Percentiles rank a stretch among this genome's conserved stretches.
Conservation (phyloP, 2,329 filamentous ascomycete species). For the Fusarium humuli region DNA sequence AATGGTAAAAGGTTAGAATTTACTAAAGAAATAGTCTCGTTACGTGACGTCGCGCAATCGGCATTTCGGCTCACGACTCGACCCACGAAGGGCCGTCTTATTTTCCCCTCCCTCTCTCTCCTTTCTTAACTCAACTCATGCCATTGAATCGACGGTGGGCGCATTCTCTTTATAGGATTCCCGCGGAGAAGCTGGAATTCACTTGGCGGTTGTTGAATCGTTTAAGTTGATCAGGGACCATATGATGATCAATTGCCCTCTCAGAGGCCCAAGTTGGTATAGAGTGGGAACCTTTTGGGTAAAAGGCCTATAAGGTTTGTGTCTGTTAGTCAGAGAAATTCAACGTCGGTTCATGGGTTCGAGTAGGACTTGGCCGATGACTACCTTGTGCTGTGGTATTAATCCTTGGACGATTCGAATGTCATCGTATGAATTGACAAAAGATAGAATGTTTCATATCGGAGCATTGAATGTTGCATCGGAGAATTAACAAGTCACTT, state of each 20-base stretch:
- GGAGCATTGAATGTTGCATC: background rate
- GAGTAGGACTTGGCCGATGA: background rate
- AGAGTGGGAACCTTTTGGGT: background rate
- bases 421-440: background rate
- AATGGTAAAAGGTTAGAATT: background rate
- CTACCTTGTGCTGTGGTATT: background rate
- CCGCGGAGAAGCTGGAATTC: constrained; percentile 21
- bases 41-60: constrained; percentile 24
- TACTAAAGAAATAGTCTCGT: background rate
- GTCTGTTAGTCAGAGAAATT: constrained; percentile 23
- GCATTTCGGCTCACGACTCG: constrained; percentile 15
- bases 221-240: constrained; percentile 3
- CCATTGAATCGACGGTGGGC: background rate
- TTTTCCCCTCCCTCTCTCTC: background rate
- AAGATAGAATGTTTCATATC: background rate
- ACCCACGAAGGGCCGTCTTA: constrained; percentile 23
- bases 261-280: background rate
- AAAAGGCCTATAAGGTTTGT: constrained; percentile 2
- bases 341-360: constrained; percentile 14
- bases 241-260: constrained; percentile 12
- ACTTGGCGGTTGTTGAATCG: constrained; percentile 12
- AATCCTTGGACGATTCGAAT: background rate
- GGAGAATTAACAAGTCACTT: constrained; percentile 1
- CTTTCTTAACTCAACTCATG: background rate
- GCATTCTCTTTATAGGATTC: constrained; percentile 7